Conservation (phyloP, 352 stramenopile genomes). For the Pythium phragmitis region DNA sequence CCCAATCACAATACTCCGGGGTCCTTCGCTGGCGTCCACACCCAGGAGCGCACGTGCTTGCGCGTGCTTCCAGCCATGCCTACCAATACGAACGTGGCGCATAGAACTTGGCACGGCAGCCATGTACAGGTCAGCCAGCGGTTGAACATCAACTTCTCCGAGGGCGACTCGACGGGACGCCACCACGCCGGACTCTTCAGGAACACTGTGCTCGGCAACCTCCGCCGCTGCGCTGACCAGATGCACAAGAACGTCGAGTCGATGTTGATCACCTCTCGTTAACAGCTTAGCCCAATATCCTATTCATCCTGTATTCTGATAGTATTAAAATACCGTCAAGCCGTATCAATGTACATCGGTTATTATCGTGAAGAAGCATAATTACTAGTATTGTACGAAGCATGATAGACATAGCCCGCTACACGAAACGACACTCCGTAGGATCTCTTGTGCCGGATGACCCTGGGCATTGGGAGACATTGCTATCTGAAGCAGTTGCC, state of each 20-base stretch:
- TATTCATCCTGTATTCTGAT: too few relatives aligned
- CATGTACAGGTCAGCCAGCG: conserved; percentile 6
- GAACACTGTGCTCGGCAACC: not conserved
- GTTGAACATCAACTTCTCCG: conserved; percentile 5
- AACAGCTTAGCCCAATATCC: too few relatives aligned
- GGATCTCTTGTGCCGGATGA: too few relatives aligned
- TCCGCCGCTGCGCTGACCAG: not conserved
- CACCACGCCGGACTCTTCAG: not conserved
- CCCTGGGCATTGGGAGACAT: too few relatives aligned
- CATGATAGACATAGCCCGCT: too few relatives aligned
- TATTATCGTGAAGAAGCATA: too few relatives aligned
- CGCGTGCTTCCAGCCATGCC: not conserved
- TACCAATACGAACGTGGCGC: not conserved
- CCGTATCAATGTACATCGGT: too few relatives aligned
- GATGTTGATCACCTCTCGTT: not conserved
- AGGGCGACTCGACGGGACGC: not conserved
- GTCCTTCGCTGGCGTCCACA: not conserved
- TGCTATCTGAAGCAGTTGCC: too few relatives aligned
- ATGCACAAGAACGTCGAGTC: conserved; percentile 13
- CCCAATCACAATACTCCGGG: not conserved
- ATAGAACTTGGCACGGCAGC: not conserved
- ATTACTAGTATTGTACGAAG: too few relatives aligned
- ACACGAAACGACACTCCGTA: too few relatives aligned
- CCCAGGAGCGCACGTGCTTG: not conserved
- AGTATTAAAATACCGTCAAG: too few relatives aligned